phyloP scores from a whole-genome alignment of 1,284 basidiomycete species.

The Moesziomyces parantarcticus region DNA sequence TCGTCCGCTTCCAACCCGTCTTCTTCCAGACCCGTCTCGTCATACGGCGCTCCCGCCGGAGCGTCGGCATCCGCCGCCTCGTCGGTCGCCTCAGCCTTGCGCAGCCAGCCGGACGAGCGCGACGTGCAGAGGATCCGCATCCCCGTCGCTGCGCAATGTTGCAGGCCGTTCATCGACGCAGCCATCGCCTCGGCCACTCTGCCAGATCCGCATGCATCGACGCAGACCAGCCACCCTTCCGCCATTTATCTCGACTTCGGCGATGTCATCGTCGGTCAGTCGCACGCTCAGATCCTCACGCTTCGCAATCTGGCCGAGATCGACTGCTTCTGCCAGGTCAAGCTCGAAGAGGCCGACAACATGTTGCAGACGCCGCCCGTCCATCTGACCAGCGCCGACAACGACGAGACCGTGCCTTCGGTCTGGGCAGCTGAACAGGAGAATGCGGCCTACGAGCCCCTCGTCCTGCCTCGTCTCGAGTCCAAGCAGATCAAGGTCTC shows the following conservation, averaged over 20 bases:
- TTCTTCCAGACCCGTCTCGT: constrained; percentile 49
- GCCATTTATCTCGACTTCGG: constrained; percentile 62
- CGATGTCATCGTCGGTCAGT: constrained; percentile 62
- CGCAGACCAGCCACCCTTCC: constrained; percentile 31
- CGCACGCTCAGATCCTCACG: constrained; percentile 43
- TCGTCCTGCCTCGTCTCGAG: constrained; percentile 27
- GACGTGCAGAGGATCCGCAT: constrained; percentile 46
- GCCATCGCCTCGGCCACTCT: constrained; percentile 18
- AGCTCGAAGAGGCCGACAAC: constrained; percentile 61
- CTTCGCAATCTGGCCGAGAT: constrained; percentile 60
- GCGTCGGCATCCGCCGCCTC: constrained; percentile 36
- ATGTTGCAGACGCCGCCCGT: constrained; percentile 53
- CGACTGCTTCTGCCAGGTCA: constrained; percentile 61
- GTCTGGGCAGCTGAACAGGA: constrained; percentile 50
- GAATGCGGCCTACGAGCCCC: constrained; percentile 24
- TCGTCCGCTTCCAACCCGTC: constrained; percentile 22
- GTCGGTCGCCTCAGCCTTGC: constrained; percentile 30
- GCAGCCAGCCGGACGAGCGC: constrained; percentile 31
- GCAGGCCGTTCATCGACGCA: constrained; percentile 44
- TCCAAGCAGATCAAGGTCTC: constrained; percentile 41
- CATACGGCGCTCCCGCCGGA: constrained; percentile 38
- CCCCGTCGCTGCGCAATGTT: constrained; percentile 49
- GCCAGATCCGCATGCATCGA: constrained; percentile 8
- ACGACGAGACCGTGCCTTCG: constrained; percentile 32
- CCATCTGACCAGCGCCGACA: constrained; percentile 33